These are phyloP conservation scores for Pleurotus tuber-regium DNA, from an alignment of 768 basidiomycete species.

Conservation along the genomic window DNA sequence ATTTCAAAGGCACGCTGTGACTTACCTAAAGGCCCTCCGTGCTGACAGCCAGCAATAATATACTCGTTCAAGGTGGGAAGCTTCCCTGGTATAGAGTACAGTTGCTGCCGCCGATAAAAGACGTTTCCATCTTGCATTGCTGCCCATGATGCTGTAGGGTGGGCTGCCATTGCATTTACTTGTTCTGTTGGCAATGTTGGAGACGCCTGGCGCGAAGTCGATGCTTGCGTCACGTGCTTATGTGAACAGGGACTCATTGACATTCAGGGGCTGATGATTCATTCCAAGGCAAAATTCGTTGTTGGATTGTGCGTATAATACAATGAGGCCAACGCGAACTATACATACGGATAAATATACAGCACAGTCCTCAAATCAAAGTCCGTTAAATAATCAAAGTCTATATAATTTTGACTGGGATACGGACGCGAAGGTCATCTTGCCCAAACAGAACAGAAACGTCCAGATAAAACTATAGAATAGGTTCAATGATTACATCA, in stretches of 20 bases:
- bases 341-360: slow-evolving; percentile 9
- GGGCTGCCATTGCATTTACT: slow-evolving; percentile 46
- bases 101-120: slow-evolving; percentile 83
- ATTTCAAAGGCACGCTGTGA: slow-evolving; percentile 13
- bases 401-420: slow-evolving; percentile 60
- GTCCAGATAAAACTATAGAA: slow-evolving; percentile 66
- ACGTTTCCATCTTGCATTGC: slow-evolving; percentile 84
- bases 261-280: neutral
- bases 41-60: slow-evolving; percentile 74
- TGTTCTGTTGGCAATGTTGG: neutral
- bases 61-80: slow-evolving; percentile 78
- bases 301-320: slow-evolving; percentile 2
- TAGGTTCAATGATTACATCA: slow-evolving; percentile 10
- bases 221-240: neutral
- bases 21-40: slow-evolving; percentile 88
- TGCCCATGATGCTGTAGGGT: slow-evolving; percentile 86
- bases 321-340: slow-evolving; percentile 7
- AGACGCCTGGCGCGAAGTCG: neutral
- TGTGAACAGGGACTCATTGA: neutral
- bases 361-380: slow-evolving; percentile 8
- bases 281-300: neutral
- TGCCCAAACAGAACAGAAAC: slow-evolving; percentile 64
- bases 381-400: slow-evolving; percentile 8
- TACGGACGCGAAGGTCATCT: slow-evolving; percentile 58
- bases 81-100: slow-evolving; percentile 81